Conservation (phyloP, 1,284 basidiomycete genomes). For the Cerrena zonata region DNA sequence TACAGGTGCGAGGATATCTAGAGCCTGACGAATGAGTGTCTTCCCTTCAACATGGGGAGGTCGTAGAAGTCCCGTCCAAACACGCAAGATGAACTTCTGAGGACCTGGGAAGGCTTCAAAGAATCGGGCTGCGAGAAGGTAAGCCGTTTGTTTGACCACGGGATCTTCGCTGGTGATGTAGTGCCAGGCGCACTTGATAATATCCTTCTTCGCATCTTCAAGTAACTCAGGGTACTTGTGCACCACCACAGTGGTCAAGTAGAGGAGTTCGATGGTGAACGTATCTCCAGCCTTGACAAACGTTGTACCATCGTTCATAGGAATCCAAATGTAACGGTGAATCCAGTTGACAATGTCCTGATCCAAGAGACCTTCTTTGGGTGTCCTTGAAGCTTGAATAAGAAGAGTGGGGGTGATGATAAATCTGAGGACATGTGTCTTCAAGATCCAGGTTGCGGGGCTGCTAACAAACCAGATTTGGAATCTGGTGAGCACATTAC, state of each 20-base stretch:
- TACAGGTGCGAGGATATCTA: slow-evolving; percentile 88
- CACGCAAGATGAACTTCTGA: slow-evolving; percentile 88
- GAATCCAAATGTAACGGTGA: slow-evolving; percentile 76
- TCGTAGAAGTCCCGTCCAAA: slow-evolving; percentile 90
- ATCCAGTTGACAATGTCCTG: slow-evolving; percentile 64
- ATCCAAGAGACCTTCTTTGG: slow-evolving; percentile 61
- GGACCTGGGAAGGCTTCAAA: slow-evolving; percentile 89
- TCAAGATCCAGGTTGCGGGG: slow-evolving; percentile 69
- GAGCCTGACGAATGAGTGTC: slow-evolving; percentile 76
- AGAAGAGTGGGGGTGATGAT: slow-evolving; percentile 87
- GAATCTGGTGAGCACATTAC: slow-evolving; percentile 82
- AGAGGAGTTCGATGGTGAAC: slow-evolving; percentile 86
- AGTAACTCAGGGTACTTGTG: slow-evolving; percentile 77
- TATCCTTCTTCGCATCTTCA: slow-evolving; percentile 82
- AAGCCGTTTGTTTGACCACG: slow-evolving; percentile 91
- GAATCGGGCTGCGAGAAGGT: slow-evolving; percentile 91
- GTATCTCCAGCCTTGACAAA: slow-evolving; percentile 69
- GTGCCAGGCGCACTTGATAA: slow-evolving; percentile 94
- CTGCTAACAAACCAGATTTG: slow-evolving; percentile 76
- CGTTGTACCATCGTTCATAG: slow-evolving; percentile 55
- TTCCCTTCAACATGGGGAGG: slow-evolving; percentile 80
- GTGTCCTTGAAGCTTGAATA: slow-evolving; percentile 61
- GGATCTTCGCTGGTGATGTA: slow-evolving; percentile 83
- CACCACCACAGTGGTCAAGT: slow-evolving; percentile 86
- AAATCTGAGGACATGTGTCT: slow-evolving; percentile 81